Evolutionary conservation across 202 grass and related monocot species (phyloP).

Genomic region (Carex sylvatica): DNA sequence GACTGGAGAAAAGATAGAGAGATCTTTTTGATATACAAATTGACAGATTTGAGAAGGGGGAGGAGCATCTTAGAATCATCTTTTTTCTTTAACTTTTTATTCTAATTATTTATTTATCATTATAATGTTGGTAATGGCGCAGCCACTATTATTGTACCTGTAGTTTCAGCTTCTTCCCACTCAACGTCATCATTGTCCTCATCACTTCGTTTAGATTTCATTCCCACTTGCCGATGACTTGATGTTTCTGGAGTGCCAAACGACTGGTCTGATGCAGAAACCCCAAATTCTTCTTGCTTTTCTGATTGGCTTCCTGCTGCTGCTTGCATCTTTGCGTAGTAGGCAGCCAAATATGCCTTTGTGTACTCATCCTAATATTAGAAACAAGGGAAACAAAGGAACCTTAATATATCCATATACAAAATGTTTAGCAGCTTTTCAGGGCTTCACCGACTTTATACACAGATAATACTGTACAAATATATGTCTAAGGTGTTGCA

Average conservation of each 20-base stretch:
- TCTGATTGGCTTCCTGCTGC: slow-evolving; percentile 37
- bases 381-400: slow-evolving; percentile 13
- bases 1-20: neutral
- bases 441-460: neutral
- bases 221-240: slow-evolving; percentile 63
- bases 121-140: too few species aligned
- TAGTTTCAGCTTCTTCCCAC: slow-evolving; percentile 65
- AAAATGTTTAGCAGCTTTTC: neutral
- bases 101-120: neutral
- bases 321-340: slow-evolving; percentile 56
- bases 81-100: neutral
- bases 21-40: neutral
- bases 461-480: neutral
- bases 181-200: slow-evolving; percentile 63
- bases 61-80: neutral
- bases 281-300: slow-evolving; percentile 38
- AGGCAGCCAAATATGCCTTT: slow-evolving; percentile 82
- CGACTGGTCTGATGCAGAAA: slow-evolving; percentile 23
- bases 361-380: slow-evolving; percentile 70
- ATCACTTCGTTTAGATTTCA: slow-evolving; percentile 65
- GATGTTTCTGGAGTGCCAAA: slow-evolving; percentile 31
- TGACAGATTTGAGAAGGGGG: neutral
- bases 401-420: slow-evolving; percentile 6
- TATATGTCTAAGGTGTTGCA: neutral
- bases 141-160: slow-evolving; percentile 30